phyloP scores from a whole-genome alignment of 257 asterid genomes.

The Nicotiana otophora region DNA sequence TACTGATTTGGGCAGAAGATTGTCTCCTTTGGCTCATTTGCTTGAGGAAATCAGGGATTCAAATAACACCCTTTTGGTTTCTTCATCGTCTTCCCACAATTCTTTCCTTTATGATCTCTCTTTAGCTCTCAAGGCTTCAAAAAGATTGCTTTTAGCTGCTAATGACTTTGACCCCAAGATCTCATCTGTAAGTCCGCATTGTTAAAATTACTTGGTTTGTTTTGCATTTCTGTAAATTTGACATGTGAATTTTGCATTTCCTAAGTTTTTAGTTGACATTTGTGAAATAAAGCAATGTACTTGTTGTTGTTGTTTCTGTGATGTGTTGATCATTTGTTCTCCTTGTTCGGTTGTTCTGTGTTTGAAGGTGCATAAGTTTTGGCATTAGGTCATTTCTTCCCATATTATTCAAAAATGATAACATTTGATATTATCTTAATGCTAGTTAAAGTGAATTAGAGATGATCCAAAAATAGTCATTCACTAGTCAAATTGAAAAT shows the following conservation, averaged over 20 bases:
- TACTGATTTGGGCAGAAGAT: constrained; percentile 69
- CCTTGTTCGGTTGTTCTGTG: background rate
- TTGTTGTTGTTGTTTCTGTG: background rate
- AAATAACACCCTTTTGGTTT: constrained; percentile 20
- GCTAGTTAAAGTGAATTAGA: no score
- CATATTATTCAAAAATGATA: no score
- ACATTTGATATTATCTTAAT: no score
- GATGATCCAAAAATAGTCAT: no score
- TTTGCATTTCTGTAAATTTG: background rate
- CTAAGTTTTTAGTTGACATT: background rate
- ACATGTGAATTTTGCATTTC: background rate
- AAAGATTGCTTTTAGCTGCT: constrained; percentile 31
- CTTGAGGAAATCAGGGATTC: constrained; percentile 73
- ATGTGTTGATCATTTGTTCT: background rate
- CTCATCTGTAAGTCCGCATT: constrained; percentile 14
- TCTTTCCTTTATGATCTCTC: constrained; percentile 51
- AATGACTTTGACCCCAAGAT: constrained; percentile 23
- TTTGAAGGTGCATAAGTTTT: background rate
- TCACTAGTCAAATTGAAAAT: no score
- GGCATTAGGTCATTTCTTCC: no score
- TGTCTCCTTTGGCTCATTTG: constrained; percentile 69
- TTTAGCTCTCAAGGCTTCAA: constrained; percentile 34
- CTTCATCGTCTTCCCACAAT: constrained; percentile 28
- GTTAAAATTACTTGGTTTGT: background rate
- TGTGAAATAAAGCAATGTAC: background rate